Base-by-base conservation (phyloP, 2,329 filamentous ascomycete genomes). In the Aspergillus candidus region DNA sequence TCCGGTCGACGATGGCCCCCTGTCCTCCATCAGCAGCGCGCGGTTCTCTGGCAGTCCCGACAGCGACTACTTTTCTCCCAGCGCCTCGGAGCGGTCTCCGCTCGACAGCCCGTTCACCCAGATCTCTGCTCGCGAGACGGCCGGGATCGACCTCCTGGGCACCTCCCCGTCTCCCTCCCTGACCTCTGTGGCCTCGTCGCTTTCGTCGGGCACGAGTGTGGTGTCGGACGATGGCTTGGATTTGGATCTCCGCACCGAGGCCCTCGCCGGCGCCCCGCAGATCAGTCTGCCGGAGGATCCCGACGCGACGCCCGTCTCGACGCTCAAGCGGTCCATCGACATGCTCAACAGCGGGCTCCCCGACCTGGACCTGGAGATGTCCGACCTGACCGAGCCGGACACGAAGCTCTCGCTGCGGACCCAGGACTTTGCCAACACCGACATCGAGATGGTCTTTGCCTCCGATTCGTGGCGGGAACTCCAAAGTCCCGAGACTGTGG, bases 401-500 rank as follows among this genome's bases (percentile, higher is more conserved):
- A 55, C 59, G 41, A 76, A 80, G 55, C 79, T 80, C 47, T 59
- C 54, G 32, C 53, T 59, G 40, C 55, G 46, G 38, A 56, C 54
- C 41, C 57, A 52, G 33, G 42, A 56, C n/a, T 40, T 60, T 15
- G 39, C 54, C 11, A 52, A 53, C 18, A 58, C 65, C 44, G 55
- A 60, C 30, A 59, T 69, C 40, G 71, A 72, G 46, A 52, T 59
- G 43, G 62, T 70, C 40, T 61, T 69, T 47, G 69, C 70, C 35
- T 72, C 73, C 47, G 69, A 70, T 35, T 72, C 73, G 69, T 84
- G 85, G 59, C 77, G 77, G 62, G 77, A 79, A 47, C 66, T 80
- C 59, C 75, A 76, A 62, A 88, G 83, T 62, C 89, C 90, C 1
- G 93, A 97, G 71, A 86, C 82, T 52, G 84, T 97, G 55, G 89